A percentile compares a stretch with the other conserved stretches of the same genome.
These are phyloP conservation scores for Microbotryomycetes sp. DNA, from an alignment of 1,284 basidiomycete species.

Conservation along the genomic window DNA sequence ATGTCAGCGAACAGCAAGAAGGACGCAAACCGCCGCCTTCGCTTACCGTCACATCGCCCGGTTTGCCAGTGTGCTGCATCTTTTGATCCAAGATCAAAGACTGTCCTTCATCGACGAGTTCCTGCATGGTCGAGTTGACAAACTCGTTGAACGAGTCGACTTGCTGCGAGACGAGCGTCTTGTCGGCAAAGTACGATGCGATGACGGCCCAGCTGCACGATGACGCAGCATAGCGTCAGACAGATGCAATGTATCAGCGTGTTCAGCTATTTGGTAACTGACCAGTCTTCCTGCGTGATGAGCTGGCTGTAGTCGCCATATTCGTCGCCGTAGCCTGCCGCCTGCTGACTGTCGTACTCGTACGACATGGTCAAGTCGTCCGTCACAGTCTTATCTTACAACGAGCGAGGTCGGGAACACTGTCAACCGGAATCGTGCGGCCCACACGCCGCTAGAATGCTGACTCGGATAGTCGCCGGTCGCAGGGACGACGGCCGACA, in stretches of 20 bases:
- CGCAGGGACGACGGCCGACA: too few species aligned
- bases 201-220: constrained; percentile 84
- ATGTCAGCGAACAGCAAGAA: neutral
- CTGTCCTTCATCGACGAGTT: constrained; percentile 91
- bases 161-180: constrained; percentile 95
- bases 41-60: constrained; percentile 57
- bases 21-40: neutral
- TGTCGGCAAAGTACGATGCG: constrained; percentile 91
- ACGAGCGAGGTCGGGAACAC: too few species aligned
- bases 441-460: too few species aligned
- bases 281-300: constrained; percentile 33
- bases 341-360: neutral
- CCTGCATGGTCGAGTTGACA: constrained; percentile 99
- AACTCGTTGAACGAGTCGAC: constrained; percentile 99
- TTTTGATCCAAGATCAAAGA: constrained; percentile 93
- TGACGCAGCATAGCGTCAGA: neutral
- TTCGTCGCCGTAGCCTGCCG: neutral
- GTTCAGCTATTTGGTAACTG: neutral
- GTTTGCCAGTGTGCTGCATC: constrained; percentile 84
- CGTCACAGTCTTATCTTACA: too few species aligned
- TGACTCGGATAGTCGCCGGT: too few species aligned
- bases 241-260: neutral
- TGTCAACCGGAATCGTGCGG: too few species aligned
- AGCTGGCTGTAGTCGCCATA: constrained; percentile 3
- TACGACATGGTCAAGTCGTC: too few species aligned